These are phyloP conservation scores for Ceratocystis destructans DNA, from an alignment of 2,329 filamentous ascomycete genomes.

Conservation along the genomic window DNA sequence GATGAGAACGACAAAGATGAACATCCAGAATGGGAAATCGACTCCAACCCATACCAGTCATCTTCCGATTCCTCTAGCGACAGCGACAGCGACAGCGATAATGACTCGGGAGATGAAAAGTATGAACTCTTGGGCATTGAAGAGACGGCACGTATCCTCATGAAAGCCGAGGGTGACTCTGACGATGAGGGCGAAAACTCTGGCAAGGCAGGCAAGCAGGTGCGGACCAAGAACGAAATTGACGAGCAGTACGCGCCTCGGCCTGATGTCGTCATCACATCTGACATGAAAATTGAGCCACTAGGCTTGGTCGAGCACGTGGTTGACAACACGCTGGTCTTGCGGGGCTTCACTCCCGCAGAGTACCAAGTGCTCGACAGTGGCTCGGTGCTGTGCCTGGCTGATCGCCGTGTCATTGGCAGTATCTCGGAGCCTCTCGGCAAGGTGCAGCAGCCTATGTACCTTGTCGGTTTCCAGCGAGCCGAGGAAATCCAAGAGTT, in stretches of 20 bases:
- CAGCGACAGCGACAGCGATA: slow-evolving; percentile 46
- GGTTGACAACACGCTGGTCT: slow-evolving; percentile 63
- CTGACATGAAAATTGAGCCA: slow-evolving; percentile 61
- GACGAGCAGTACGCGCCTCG: slow-evolving; percentile 51
- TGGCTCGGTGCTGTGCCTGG: slow-evolving; percentile 69
- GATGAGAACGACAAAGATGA: slow-evolving; percentile 22
- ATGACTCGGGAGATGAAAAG: slow-evolving; percentile 44
- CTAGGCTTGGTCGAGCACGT: slow-evolving; percentile 64
- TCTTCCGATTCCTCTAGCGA: slow-evolving; percentile 48
- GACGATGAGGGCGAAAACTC: slow-evolving; percentile 51
- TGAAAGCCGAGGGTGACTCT: slow-evolving; percentile 67
- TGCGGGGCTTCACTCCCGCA: slow-evolving; percentile 65
- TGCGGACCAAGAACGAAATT: slow-evolving; percentile 74
- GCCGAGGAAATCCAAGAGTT: slow-evolving; percentile 52
- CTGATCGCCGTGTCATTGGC: slow-evolving; percentile 63
- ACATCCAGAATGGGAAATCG: slow-evolving; percentile 70
- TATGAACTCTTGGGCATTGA: slow-evolving; percentile 66
- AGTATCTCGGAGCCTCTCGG: slow-evolving; percentile 76
- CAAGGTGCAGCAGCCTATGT: slow-evolving; percentile 71
- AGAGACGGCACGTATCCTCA: slow-evolving; percentile 70
- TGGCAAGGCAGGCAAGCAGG: slow-evolving; percentile 28
- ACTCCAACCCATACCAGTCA: slow-evolving; percentile 63
- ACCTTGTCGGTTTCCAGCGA: slow-evolving; percentile 64
- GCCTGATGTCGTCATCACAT: slow-evolving; percentile 64
- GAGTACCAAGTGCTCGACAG: slow-evolving; percentile 75